phyloP scores from a whole-genome alignment of 768 basidiomycete genomes.

The Cubamyces sp. region DNA sequence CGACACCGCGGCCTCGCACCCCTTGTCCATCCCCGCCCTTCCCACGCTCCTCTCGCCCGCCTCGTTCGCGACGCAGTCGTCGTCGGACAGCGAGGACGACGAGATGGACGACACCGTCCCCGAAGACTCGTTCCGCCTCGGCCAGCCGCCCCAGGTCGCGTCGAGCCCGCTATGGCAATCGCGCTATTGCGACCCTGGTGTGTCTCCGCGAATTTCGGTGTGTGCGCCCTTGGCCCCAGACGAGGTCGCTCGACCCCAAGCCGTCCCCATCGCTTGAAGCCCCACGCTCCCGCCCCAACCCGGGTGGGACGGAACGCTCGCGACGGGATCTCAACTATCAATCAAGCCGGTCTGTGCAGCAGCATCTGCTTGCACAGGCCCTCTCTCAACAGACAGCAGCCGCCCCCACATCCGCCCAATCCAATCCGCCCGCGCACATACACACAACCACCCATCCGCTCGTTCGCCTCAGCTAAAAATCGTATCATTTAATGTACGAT shows the following conservation, averaged over 20 bases:
- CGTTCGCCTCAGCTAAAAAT: slow-evolving; percentile 4
- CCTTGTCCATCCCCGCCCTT: slow-evolving; percentile 68
- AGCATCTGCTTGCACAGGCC: neutral
- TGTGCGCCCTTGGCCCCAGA: slow-evolving; percentile 21
- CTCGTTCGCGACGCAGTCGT: slow-evolving; percentile 24
- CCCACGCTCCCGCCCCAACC: too few relatives aligned
- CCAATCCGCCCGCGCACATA: neutral
- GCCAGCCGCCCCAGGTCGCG: slow-evolving; percentile 13
- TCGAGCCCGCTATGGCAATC: slow-evolving; percentile 23
- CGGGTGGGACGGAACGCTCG: too few relatives aligned
- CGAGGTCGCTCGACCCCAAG: slow-evolving; percentile 10
- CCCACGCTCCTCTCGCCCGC: slow-evolving; percentile 43
- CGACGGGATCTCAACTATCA: too few relatives aligned
- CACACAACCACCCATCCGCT: neutral
- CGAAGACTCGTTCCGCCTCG: slow-evolving; percentile 14
- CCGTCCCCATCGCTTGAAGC: slow-evolving; percentile 20
- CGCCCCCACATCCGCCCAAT: neutral
- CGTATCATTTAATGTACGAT: slow-evolving; percentile 18
- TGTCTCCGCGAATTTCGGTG: slow-evolving; percentile 18
- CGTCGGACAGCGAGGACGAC: slow-evolving; percentile 37
- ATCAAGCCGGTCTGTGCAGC: too few relatives aligned
- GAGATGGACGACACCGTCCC: slow-evolving; percentile 26
- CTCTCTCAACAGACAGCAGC: neutral
- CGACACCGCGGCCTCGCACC: slow-evolving; percentile 44
- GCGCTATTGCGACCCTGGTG: slow-evolving; percentile 22